Evolutionary conservation across 768 basidiomycete species (phyloP), one percentile per base, ranked within the genome.

Genomic region (Lentinula detonsa): DNA sequence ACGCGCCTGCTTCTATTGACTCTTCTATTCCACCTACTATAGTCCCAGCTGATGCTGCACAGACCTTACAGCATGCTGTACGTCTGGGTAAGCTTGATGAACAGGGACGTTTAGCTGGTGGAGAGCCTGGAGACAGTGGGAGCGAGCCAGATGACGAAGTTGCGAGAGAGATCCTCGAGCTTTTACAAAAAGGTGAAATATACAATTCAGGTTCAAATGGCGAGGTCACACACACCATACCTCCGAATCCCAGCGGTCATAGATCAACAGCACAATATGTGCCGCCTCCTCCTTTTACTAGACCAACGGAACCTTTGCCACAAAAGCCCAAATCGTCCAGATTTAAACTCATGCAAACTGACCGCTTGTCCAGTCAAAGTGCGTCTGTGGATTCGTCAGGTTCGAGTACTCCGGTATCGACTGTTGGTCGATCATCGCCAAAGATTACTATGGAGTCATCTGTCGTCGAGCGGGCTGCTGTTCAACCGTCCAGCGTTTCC

Each of bases 61-160:
- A 75, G 37, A 80, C 80, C 16, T 67, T 87, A 18, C 82, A 80
- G 67, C 74, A 72, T 52, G 78, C 84, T 1, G 75, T 88, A 55
- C 78, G 78, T 37, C 72, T 80, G n/a, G 86, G 86, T 8, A 85
- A 80, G 67, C 63, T 86, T 34, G 82, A 85, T 64, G 69, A 71
- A 5, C 71, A 80, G 23, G 72, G 75, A 40, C 76, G 71, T 16
- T 75, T 88, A 8, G 74, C 84, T 16, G 85, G 82, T 3, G 78
- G 74, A n/a, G 77, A 76, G 58, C 75, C 67, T 31, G 76, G 73
- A 34, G 83, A 84, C 51, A 86, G 84, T 57, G 84, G 72, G 35
- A 84, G 81, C 53, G 86, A 87, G 60, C 76, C 80, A 21, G 84
- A 84, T 65, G 78, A 76, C 45, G 52, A 57, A 60, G 70, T 66